Evolutionary conservation across 352 stramenopile genomes (phyloP), one percentile per base, ranked within the genome.

Genomic region (Plasmopara halstedii): DNA sequence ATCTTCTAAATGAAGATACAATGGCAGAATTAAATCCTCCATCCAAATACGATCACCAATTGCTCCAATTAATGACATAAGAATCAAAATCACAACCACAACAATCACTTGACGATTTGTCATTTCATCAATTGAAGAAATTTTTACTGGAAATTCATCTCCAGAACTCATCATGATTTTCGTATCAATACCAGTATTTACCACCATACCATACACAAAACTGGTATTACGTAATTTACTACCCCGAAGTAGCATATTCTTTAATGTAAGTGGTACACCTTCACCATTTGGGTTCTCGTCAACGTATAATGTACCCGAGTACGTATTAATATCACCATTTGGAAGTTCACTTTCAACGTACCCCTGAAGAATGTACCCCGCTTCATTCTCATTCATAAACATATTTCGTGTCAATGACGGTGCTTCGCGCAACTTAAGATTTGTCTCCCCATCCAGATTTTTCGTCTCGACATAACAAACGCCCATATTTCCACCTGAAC

Each of bases 101-200:
- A 92, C 74, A 31, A 88, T 78, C 23, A 91, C 75, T 54, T 93
- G 79, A n/a, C 65, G 67, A 60, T 94, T 89, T 7, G 75, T 90
- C 72, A 88, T 89, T 32, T 86, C 80, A 35, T 89, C 76, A 49
- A 94, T 89, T 6, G 77, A 87, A 8, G 71, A 87, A 11, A 86
- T n/a, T 52, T 94, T 94, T 2, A 89, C 64, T 2, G 80, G 70
- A 46, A 88, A 88, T 35, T 86, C 80, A 35, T 91, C 73, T 2
- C 74, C 77, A 2, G 80, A 88, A 50, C 77, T 96, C 81, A 89
- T 88, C 73, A 95, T 94, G 42, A 97, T 94, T 58, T 97, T 97
- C 5, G 71, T 76, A 45, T 97, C 89, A 22, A 94, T 64, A 19
- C 89, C 90, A 6, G 88, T 97, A 59, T 98, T 97, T 8, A 97